Evolutionary conservation across 208 protist genomes (phyloP).

Genomic region (Trypanosoma conorhini): DNA sequence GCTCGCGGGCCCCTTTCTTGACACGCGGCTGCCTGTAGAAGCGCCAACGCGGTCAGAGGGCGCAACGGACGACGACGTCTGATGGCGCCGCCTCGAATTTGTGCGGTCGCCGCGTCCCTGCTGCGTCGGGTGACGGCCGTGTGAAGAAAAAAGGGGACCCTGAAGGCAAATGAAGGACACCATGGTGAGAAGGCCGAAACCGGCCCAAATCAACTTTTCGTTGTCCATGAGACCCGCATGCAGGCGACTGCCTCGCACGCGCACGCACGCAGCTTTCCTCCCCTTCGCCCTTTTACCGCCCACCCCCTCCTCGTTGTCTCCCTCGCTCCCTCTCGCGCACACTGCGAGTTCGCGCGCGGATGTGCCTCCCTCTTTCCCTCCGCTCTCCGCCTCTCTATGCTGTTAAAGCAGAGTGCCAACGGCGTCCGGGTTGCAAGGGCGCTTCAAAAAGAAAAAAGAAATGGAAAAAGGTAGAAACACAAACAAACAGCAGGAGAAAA

Average conservation of each 20-base stretch:
- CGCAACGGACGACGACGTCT: neutral
- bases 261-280: neutral
- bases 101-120: slow-evolving; percentile 16
- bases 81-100: neutral
- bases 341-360: neutral
- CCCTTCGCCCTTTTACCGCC: neutral
- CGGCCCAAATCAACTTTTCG: slow-evolving; percentile 50
- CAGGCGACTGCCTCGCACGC: neutral
- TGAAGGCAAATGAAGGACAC: slow-evolving; percentile 51
- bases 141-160: slow-evolving; percentile 23
- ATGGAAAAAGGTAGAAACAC: slow-evolving; percentile 7
- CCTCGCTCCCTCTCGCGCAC: neutral
- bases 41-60: neutral
- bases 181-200: slow-evolving; percentile 32
- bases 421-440: neutral
- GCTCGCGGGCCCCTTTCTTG: neutral
- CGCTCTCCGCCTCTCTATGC: neutral
- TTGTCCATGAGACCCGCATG: slow-evolving; percentile 34
- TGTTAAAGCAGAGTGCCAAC: neutral
- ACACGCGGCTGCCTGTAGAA: slow-evolving; percentile 3
- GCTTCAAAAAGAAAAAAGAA: neutral
- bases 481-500: slow-evolving; percentile 1
- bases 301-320: too few species aligned
- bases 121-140: neutral
- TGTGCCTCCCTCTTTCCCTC: neutral